phyloP scores from a whole-genome alignment of 2,329 filamentous ascomycete genomes.

The Taxawa tesnikishii region DNA sequence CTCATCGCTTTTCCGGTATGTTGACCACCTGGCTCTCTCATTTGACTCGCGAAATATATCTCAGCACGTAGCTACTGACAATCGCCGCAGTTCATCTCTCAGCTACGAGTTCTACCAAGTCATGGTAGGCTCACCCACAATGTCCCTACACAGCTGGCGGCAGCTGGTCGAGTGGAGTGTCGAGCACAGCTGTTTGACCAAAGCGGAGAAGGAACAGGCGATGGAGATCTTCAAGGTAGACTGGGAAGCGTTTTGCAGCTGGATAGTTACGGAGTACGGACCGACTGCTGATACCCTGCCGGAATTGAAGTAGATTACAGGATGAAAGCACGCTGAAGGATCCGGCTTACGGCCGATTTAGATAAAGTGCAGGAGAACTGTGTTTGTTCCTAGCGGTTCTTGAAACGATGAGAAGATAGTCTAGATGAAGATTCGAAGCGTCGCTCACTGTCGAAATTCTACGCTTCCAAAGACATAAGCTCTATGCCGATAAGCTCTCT shows the following conservation, averaged over 20 bases:
- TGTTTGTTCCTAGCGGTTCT: too few species aligned
- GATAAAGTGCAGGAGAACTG: too few species aligned
- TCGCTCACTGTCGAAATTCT: too few species aligned
- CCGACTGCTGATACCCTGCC: conserved; percentile 6
- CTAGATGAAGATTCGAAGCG: too few species aligned
- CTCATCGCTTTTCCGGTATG: conserved; percentile 56
- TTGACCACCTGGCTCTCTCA: conserved; percentile 1
- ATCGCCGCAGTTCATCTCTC: conserved; percentile 46
- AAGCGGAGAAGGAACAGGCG: conserved; percentile 26
- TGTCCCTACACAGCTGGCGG: conserved; percentile 59
- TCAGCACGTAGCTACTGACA: too few species aligned
- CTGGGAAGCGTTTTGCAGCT: conserved; percentile 48
- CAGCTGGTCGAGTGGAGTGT: conserved; percentile 41
- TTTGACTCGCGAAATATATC: not conserved
- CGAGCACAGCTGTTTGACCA: conserved; percentile 28
- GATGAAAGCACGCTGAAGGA: too few species aligned
- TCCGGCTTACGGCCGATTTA: too few species aligned
- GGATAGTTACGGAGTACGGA: conserved; percentile 32
- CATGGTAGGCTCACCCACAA: conserved; percentile 54
- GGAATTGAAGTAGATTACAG: not conserved
- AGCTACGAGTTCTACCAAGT: conserved; percentile 70
- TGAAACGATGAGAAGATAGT: too few species aligned
- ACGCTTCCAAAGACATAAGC: too few species aligned
- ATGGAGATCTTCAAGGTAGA: conserved; percentile 35
- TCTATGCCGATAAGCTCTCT: too few species aligned